A percentile compares a stretch with the other conserved stretches of the same genome.
Conservation (phyloP, 2,329 filamentous ascomycete species). For the Epichloe gansuensis region DNA sequence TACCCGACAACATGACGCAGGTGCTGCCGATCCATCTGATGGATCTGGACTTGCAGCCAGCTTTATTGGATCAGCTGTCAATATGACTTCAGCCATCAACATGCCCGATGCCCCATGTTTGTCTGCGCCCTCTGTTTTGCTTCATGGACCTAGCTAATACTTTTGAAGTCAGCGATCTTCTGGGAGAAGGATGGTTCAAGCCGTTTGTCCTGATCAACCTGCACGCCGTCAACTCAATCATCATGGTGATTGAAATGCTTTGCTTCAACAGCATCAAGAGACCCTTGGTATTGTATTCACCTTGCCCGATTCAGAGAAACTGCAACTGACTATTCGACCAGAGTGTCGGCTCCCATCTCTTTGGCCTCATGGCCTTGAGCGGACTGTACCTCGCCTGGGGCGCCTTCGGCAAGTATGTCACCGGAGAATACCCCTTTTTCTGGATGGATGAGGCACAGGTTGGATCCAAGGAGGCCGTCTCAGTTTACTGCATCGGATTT, state of each 20-base stretch:
- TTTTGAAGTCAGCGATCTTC: slow-evolving; percentile 30
- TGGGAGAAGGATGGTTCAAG: slow-evolving; percentile 35
- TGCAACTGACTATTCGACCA: slow-evolving; percentile 14
- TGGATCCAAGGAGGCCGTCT: slow-evolving; percentile 30
- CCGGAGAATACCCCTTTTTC: slow-evolving; percentile 34
- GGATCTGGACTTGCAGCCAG: not conserved
- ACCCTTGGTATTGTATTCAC: slow-evolving; percentile 27
- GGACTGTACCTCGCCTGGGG: slow-evolving; percentile 38
- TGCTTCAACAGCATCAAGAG: slow-evolving; percentile 41
- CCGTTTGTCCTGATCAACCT: slow-evolving; percentile 34
- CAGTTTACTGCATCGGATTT: slow-evolving; percentile 32
- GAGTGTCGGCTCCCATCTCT: slow-evolving; percentile 31
- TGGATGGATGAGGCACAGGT: slow-evolving; percentile 35
- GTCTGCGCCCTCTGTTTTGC: not conserved
- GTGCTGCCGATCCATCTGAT: not conserved
- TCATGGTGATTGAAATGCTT: slow-evolving; percentile 33
- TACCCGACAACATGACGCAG: slow-evolving; percentile 18
- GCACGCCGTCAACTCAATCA: slow-evolving; percentile 28
- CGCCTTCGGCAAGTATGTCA: slow-evolving; percentile 31
- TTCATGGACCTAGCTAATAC: slow-evolving; percentile 8
- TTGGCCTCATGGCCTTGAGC: slow-evolving; percentile 27
- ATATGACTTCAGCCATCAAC: not conserved
- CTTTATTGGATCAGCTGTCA: not conserved
- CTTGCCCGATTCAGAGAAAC: fast-evolving
- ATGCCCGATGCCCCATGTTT: slow-evolving; percentile 14